phyloP scores from a whole-genome alignment of 306 rosid species.

The Clitoria ternatea region DNA sequence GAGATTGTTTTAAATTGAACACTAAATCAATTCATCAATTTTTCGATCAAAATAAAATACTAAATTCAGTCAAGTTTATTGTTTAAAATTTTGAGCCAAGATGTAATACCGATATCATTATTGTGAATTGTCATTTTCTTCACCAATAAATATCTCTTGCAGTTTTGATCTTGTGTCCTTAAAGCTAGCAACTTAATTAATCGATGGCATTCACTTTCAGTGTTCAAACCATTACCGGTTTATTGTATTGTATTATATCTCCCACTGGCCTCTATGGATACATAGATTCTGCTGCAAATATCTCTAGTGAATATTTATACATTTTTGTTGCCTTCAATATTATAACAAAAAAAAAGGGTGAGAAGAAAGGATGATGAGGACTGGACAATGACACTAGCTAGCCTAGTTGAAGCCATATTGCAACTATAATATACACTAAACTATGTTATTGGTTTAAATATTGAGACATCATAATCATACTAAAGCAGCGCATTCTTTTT shows the following conservation, averaged over 20 bases:
- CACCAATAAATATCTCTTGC: neutral
- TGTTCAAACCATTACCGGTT: neutral
- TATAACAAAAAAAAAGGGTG: neutral
- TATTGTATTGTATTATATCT: neutral
- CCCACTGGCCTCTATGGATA: neutral
- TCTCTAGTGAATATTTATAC: constrained; percentile 1
- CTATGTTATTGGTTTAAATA: neutral
- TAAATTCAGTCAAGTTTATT: too few relatives aligned
- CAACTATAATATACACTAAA: neutral
- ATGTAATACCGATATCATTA: neutral
- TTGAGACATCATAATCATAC: neutral
- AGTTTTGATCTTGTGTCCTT: neutral
- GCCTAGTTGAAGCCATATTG: neutral
- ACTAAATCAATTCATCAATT: too few relatives aligned
- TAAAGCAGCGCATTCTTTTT: neutral
- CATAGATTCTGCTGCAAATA: neutral
- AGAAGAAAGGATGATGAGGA: neutral
- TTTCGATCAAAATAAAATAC: too few relatives aligned
- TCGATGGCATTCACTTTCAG: neutral
- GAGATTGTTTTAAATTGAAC: too few relatives aligned
- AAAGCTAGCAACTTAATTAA: neutral
- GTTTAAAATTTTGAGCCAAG: neutral
- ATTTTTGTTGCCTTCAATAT: neutral
- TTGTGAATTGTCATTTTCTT: neutral
- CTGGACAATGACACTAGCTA: neutral